phyloP scores from a whole-genome alignment of 1,284 basidiomycete genomes.

The Cutaneotrichosporon sp. region DNA sequence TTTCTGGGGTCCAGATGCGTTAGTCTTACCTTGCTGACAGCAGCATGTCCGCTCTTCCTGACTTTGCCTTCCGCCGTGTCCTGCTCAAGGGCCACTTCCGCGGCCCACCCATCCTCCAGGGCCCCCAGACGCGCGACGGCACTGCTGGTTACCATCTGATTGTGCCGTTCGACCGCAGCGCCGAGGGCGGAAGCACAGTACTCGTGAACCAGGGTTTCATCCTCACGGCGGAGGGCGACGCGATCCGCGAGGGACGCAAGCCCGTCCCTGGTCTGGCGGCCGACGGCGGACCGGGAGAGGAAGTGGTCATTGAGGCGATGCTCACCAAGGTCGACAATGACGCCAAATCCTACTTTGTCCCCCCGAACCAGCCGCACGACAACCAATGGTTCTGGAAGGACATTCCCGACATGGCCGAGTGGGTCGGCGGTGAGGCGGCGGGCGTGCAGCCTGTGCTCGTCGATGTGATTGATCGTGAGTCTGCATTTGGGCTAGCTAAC shows the following conservation, averaged over 20 bases:
- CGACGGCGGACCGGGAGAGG: conserved; percentile 31
- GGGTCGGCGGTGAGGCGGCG: conserved; percentile 66
- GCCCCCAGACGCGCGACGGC: conserved; percentile 84
- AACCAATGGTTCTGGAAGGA: conserved; percentile 93
- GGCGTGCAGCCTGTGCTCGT: conserved; percentile 79
- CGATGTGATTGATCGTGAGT: conserved; percentile 64
- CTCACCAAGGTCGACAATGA: conserved; percentile 70
- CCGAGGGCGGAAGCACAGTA: conserved; percentile 54
- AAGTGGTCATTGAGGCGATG: conserved; percentile 58
- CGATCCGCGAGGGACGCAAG: conserved; percentile 56
- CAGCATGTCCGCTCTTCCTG: conserved; percentile 62
- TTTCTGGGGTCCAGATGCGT: neutral
- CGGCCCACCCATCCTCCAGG: conserved; percentile 74
- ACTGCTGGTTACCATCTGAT: conserved; percentile 56
- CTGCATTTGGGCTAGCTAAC: neutral
- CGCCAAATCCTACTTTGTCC: conserved; percentile 65
- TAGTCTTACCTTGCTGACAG: neutral
- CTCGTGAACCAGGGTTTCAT: conserved; percentile 93
- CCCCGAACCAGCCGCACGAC: conserved; percentile 76
- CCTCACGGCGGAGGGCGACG: conserved; percentile 50
- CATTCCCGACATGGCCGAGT: conserved; percentile 74
- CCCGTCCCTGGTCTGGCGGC: conserved; percentile 39
- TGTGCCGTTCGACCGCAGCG: conserved; percentile 27
- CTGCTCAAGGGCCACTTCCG: conserved; percentile 74
- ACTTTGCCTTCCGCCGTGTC: conserved; percentile 85